Base-by-base conservation (phyloP, 768 basidiomycete species). In the Paxillus involutus region DNA sequence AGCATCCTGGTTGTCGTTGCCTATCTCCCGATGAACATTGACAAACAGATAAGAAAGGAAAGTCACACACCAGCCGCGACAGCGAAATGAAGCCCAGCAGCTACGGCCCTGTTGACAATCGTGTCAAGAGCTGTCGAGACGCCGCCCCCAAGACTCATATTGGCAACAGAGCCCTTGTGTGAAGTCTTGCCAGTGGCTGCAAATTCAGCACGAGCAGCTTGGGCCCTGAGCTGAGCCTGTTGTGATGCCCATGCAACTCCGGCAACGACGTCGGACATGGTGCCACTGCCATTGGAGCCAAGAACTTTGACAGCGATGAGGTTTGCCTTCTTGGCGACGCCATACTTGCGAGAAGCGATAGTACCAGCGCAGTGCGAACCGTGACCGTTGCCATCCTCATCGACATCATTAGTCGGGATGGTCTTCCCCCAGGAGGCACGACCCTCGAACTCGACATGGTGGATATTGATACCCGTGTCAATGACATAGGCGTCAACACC, bases 81-180 rank as follows among this genome's bases (percentile, higher is more conserved):
- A 57, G 96, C 92, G 61, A 98, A 97, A 79, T 98, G 94, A 33
- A 99, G 80, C 37, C 97, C 97, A 35, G 70, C 57, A 9, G 83
- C 80, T 51, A 96, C 92, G 44, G 97, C 94, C 47, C 74, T 76
- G 75, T 98, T 86, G 57, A 99, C 93, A 48, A 88, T 84, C 21
- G 80, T 78, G 58, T 99, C 94, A 48, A 98, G 80, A 33, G 91
- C 82, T 19, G 75, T 80, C 6, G 91, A 92, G 77, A 95, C 96
- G 55, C 93, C 92, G 63, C 97, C 97, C 58, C 97, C 97, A 49
- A 99, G 87, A 69, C 88, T 90, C 97, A 99, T 97, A 80, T 96
- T 96, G 47, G 88, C 91, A 49, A 95, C 94, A 16, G 93, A 94
- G 21, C 97, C 97, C 77, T 94, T 95, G 81, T 96, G 91, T 42